phyloP scores from a whole-genome alignment of 257 asterid genomes.

The Ocimum tenuiflorum region DNA sequence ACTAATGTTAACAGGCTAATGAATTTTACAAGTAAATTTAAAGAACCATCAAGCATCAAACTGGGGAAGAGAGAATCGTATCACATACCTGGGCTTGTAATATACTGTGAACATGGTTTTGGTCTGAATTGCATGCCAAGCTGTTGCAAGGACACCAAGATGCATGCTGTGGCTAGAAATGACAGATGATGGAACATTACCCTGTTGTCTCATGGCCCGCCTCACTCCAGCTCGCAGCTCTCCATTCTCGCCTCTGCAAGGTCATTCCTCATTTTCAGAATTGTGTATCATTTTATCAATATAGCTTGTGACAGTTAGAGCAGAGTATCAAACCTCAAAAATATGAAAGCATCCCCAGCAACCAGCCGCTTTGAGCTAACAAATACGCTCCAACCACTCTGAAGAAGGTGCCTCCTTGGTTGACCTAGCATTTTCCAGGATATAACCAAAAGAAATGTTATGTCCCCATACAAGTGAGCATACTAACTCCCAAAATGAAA shows the following conservation, averaged over 20 bases:
- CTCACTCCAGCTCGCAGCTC: constrained; percentile 96
- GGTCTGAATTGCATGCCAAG: constrained; percentile 95
- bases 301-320: not conserved
- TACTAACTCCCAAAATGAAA: not conserved
- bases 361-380: constrained; percentile 96
- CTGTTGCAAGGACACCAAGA: constrained; percentile 98
- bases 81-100: constrained; percentile 87
- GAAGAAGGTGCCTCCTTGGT: constrained; percentile 94
- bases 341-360: constrained; percentile 96
- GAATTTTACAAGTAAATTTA: constrained; percentile 1
- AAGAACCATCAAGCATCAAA: not conserved
- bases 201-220: constrained; percentile 95
- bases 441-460: not conserved
- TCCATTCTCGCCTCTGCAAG: constrained; percentile 87
- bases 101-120: constrained; percentile 78
- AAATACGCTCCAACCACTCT: constrained; percentile 98
- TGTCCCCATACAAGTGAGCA: not conserved
- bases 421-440: constrained; percentile 58
- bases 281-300: not conserved
- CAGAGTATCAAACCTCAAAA: constrained; percentile 56
- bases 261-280: not conserved
- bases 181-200: constrained; percentile 88
- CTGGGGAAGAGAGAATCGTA: not conserved
- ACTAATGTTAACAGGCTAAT: too few relatives aligned
- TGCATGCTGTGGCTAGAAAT: constrained; percentile 99